These are phyloP conservation scores for Nannochloris sp. DNA, from an alignment of 139 green algal genomes.

Conservation along the genomic window DNA sequence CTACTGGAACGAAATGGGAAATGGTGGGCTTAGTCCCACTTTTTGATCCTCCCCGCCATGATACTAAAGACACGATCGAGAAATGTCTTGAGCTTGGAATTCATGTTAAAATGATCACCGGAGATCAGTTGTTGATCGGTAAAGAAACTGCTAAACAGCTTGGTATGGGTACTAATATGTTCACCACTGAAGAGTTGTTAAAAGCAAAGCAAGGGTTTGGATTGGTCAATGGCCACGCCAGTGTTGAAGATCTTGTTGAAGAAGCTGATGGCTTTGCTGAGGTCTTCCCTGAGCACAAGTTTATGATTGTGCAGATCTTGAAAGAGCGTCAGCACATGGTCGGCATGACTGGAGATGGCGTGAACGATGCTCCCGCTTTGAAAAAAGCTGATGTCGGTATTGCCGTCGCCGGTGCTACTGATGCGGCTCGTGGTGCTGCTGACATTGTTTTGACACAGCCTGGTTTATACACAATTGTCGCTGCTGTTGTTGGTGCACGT, in stretches of 20 bases:
- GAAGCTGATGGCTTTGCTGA: conserved; percentile 74
- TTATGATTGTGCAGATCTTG: conserved; percentile 72
- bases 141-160: conserved; percentile 76
- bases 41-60: conserved; percentile 76
- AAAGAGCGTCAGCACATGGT: conserved; percentile 29
- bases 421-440: conserved; percentile 71
- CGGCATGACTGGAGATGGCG: conserved; percentile 81
- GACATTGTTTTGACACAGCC: conserved; percentile 71
- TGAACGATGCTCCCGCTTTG: conserved; percentile 92
- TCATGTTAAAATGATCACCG: conserved; percentile 85
- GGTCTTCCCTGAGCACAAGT: conserved; percentile 89
- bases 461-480: conserved; percentile 56
- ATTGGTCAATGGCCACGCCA: conserved; percentile 35
- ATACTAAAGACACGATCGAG: conserved; percentile 77
- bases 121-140: conserved; percentile 78
- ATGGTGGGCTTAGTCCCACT: conserved; percentile 65
- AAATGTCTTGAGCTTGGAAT: conserved; percentile 53
- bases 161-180: conserved; percentile 75
- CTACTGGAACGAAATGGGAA: conserved; percentile 36
- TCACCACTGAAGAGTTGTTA: conserved; percentile 49
- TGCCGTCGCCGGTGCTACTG: conserved; percentile 67
- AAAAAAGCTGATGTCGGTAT: conserved; percentile 95
- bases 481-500: conserved; percentile 63
- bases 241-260: conserved; percentile 61
- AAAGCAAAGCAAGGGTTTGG: conserved; percentile 41